Conservation (phyloP, 2,329 filamentous ascomycete species). For the Aspergillus phoenicis region DNA sequence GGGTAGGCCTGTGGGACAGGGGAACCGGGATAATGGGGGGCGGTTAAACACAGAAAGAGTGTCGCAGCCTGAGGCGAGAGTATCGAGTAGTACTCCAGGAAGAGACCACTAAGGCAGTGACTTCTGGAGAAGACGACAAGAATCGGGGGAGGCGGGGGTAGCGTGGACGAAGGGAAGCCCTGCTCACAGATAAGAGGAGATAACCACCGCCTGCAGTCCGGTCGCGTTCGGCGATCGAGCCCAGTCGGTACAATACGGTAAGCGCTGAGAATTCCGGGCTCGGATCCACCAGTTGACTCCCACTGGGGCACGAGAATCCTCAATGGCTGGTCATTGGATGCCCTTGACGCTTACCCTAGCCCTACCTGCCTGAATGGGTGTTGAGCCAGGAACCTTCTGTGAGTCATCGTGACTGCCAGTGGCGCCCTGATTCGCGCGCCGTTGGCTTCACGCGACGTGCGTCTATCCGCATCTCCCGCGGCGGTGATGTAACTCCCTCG, state of each 20-base stretch:
- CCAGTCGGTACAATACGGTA: constrained; percentile 1
- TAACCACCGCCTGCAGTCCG: constrained; percentile 3
- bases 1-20: not conserved
- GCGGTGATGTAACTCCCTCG: constrained; percentile 3
- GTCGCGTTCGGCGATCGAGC: constrained; percentile 9
- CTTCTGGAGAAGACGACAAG: constrained; percentile 1
- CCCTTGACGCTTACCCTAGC: constrained; percentile 1
- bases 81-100: not conserved
- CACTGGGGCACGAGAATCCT: constrained; percentile 11
- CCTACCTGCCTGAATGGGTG: constrained; percentile 3
- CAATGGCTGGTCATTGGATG: not conserved
- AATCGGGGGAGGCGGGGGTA: constrained; percentile 6
- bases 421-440: constrained; percentile 3
- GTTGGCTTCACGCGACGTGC: not conserved
- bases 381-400: not conserved
- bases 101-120: not conserved
- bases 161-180: constrained; percentile 11
- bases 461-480: not conserved
- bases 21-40: not conserved
- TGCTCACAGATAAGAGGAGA: constrained; percentile 10
- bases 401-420: constrained; percentile 3
- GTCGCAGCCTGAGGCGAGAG: not conserved
- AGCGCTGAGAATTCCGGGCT: not conserved
- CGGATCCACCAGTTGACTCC: constrained; percentile 3
- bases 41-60: not conserved